Conservation (phyloP, 257 asterid species). For the Lithospermum erythrorhizon region DNA sequence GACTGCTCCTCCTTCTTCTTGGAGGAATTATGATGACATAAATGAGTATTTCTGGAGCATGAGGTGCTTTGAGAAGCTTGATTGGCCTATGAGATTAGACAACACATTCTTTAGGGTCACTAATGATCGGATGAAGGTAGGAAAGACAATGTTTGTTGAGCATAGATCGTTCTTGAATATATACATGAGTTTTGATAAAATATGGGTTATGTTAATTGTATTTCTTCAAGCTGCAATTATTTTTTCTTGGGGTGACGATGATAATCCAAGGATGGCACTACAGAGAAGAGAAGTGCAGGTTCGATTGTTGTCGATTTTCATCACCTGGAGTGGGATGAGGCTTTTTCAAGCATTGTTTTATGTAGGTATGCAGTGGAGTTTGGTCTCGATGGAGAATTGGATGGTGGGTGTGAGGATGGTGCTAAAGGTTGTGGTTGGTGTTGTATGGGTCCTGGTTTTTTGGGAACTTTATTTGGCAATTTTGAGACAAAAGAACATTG, state of each 20-base stretch:
- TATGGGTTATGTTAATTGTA: conserved; percentile 81
- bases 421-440: conserved; percentile 65
- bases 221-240: conserved; percentile 81
- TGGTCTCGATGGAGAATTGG: conserved; percentile 85
- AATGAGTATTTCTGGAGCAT: conserved; percentile 95
- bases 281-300: conserved; percentile 55
- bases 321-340: conserved; percentile 87
- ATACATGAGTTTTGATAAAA: conserved; percentile 84
- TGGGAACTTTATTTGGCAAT: conserved; percentile 71
- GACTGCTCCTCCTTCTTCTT: conserved; percentile 90
- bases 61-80: conserved; percentile 83
- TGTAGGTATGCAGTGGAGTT: conserved; percentile 70
- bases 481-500: conserved; percentile 51
- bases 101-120: conserved; percentile 62
- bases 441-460: conserved; percentile 76
- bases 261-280: conserved; percentile 87
- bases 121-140: conserved; percentile 76
- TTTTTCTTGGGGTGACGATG: conserved; percentile 67
- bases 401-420: conserved; percentile 75
- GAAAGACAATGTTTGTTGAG: conserved; percentile 96
- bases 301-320: conserved; percentile 66
- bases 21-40: conserved; percentile 95
- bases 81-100: conserved; percentile 83
- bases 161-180: conserved; percentile 90
- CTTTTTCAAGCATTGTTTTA: conserved; percentile 78